phyloP scores from a whole-genome alignment of 106 monocot species.

The Dendrobium nobile region DNA sequence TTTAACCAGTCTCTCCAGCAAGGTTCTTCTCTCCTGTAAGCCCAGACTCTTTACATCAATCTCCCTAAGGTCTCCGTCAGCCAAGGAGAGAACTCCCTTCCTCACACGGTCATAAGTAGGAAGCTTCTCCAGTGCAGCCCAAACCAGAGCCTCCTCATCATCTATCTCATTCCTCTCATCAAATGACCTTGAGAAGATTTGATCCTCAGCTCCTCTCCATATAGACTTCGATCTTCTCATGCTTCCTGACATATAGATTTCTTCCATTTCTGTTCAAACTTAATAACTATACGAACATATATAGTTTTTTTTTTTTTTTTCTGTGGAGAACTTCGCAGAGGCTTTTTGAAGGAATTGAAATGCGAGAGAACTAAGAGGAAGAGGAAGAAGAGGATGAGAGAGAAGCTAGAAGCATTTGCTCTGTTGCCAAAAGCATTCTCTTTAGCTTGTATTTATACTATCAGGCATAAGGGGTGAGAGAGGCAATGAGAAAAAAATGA shows the following conservation, averaged over 20 bases:
- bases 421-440: too few relatives aligned
- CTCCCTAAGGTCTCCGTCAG: neutral
- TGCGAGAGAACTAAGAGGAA: too few relatives aligned
- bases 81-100: neutral
- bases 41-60: slow-evolving; percentile 4
- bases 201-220: neutral
- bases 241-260: neutral
- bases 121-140: slow-evolving; percentile 10
- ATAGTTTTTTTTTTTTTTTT: too few relatives aligned
- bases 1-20: slow-evolving; percentile 7
- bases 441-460: too few relatives aligned
- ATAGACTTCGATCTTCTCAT: neutral
- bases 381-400: too few relatives aligned
- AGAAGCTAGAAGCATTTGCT: too few relatives aligned
- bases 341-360: too few relatives aligned
- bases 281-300: too few relatives aligned
- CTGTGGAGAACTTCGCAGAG: too few relatives aligned
- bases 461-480: too few relatives aligned
- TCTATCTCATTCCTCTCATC: neutral
- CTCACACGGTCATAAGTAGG: slow-evolving; percentile 3
- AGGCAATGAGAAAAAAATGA: too few relatives aligned
- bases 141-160: slow-evolving; percentile 1
- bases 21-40: slow-evolving; percentile 6
- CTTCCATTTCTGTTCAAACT: too few relatives aligned
- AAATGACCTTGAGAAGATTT: neutral